phyloP scores from a whole-genome alignment of 106 monocot genomes.

The Platanthera zijinensis region DNA sequence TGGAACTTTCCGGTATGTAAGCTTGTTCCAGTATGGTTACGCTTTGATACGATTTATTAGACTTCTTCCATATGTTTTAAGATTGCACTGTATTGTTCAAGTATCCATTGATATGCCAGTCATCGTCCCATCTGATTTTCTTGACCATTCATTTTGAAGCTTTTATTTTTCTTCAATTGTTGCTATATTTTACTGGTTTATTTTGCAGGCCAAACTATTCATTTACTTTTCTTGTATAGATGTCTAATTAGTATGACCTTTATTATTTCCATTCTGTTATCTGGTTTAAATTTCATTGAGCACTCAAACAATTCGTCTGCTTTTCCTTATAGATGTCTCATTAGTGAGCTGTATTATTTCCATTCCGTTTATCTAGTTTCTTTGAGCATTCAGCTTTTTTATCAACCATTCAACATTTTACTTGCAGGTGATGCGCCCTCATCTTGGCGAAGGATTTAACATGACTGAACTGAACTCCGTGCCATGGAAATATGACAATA shows the following conservation, averaged over 20 bases:
- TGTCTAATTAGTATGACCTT: background rate
- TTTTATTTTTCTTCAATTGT: background rate
- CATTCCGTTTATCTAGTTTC: background rate
- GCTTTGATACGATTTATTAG: too few species aligned
- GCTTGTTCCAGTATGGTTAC: too few species aligned
- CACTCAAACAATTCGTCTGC: background rate
- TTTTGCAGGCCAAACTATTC: background rate
- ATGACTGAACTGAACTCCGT: slow-evolving; percentile 57
- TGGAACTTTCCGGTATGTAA: too few species aligned
- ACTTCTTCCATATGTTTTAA: too few species aligned
- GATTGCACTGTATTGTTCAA: too few species aligned
- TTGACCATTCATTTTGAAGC: too few species aligned
- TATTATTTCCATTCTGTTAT: background rate
- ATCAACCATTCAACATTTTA: background rate
- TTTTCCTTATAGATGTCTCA: background rate
- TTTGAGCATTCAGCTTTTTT: background rate
- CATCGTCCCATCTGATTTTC: too few species aligned
- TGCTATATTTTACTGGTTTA: background rate
- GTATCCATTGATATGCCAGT: too few species aligned
- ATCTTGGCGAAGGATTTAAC: slow-evolving; percentile 57
- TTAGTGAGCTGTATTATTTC: background rate
- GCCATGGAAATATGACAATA: slow-evolving; percentile 49
- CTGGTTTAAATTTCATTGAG: background rate
- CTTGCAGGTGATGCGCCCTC: slow-evolving; percentile 52
- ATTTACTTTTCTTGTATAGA: background rate